Conservation (phyloP, 2,329 filamentous ascomycete genomes). For the Fusarium lyarnte region DNA sequence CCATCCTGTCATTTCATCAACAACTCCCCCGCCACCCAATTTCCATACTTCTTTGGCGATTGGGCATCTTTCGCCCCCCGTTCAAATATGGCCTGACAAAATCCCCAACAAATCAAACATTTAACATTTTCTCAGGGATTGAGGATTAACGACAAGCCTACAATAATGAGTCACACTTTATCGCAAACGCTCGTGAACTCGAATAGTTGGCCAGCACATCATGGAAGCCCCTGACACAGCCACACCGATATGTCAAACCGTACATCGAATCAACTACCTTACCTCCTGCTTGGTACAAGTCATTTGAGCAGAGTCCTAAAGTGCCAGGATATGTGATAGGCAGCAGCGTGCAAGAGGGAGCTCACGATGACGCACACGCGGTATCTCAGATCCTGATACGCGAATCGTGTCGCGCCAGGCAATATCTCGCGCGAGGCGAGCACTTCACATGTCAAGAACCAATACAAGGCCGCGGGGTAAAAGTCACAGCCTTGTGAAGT, state of each 20-base stretch:
- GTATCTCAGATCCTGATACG: not conserved
- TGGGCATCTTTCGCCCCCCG: slow-evolving; percentile 16
- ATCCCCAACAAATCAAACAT: not conserved
- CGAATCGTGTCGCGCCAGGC: slow-evolving; percentile 9
- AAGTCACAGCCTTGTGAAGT: slow-evolving; percentile 15
- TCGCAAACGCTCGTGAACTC: not conserved
- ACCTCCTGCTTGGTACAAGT: not conserved
- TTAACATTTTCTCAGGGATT: not conserved
- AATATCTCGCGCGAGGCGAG: not conserved
- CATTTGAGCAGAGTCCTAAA: slow-evolving; percentile 2
- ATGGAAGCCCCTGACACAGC: slow-evolving; percentile 15
- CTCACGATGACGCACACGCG: slow-evolving; percentile 10
- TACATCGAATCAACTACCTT: slow-evolving; percentile 8
- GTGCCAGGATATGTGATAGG: slow-evolving; percentile 24
- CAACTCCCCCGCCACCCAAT: slow-evolving; percentile 3
- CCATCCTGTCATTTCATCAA: slow-evolving; percentile 3
- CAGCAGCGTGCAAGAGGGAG: slow-evolving; percentile 27
- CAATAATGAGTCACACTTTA: slow-evolving; percentile 22
- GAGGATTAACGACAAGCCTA: not conserved
- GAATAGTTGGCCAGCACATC: slow-evolving; percentile 5
- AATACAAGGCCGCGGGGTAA: slow-evolving; percentile 10
- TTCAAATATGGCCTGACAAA: slow-evolving; percentile 1
- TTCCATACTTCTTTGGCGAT: slow-evolving; percentile 4
- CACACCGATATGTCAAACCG: slow-evolving; percentile 28
- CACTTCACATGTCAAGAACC: slow-evolving; percentile 12